phyloP scores from a whole-genome alignment of 129 eudicot species.

The Scalesia atractyloides region DNA sequence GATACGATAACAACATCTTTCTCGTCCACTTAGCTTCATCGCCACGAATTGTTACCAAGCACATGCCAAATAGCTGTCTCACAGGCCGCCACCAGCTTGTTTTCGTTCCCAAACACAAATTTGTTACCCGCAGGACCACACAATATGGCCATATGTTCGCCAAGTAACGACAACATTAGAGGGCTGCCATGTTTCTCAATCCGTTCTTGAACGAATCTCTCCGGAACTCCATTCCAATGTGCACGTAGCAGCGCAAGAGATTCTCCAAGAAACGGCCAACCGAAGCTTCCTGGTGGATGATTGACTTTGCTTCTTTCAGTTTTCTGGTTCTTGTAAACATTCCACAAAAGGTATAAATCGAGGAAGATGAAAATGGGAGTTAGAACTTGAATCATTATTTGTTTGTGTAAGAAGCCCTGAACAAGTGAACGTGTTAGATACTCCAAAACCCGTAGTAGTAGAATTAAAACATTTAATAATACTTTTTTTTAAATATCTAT shows the following conservation, averaged over 20 bases:
- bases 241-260: conserved; percentile 18
- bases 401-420: background rate
- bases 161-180: conserved; percentile 24
- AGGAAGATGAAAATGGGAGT: background rate
- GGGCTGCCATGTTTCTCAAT: conserved; percentile 20
- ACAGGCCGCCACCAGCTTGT: conserved; percentile 28
- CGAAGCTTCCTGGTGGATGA: conserved; percentile 30
- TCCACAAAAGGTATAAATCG: background rate
- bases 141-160: conserved; percentile 11
- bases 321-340: background rate
- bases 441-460: no score
- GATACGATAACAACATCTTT: conserved; percentile 21
- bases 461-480: no score
- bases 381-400: conserved; percentile 18
- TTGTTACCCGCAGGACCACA: conserved; percentile 33
- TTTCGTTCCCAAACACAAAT: conserved; percentile 24
- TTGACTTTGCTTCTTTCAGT: background rate
- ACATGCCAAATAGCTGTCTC: conserved; percentile 19
- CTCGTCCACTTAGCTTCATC: conserved; percentile 31
- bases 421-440: background rate
- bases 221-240: conserved; percentile 15
- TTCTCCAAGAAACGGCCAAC: conserved; percentile 34
- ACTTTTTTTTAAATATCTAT: no score
- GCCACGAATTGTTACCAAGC: conserved; percentile 11
- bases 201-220: conserved; percentile 28